phyloP scores from a whole-genome alignment of 371 early-diverging fungal species.

The Mucor plumbeus region DNA sequence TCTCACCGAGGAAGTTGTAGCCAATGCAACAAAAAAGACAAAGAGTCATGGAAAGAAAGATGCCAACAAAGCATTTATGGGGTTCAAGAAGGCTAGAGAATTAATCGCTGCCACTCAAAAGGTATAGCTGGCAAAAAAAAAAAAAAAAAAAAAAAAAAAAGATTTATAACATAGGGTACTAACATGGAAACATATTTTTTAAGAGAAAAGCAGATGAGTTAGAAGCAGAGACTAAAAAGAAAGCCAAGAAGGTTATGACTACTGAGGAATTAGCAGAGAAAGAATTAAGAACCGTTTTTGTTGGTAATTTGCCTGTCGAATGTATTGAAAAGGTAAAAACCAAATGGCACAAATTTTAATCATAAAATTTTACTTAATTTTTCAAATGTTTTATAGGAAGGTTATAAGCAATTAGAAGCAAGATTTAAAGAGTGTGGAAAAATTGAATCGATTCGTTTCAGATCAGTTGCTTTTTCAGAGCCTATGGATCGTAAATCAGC shows the following conservation, averaged over 20 bases:
- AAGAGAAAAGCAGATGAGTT: conserved; percentile 30
- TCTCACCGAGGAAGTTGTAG: conserved; percentile 12
- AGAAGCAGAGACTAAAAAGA: conserved; percentile 31
- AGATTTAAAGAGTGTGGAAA: conserved; percentile 75
- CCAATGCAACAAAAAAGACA: conserved; percentile 28
- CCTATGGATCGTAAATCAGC: conserved; percentile 75
- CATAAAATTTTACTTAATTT: too few species aligned
- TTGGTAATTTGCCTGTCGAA: conserved; percentile 79
- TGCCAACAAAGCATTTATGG: conserved; percentile 37
- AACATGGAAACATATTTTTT: not conserved
- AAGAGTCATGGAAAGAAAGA: conserved; percentile 34
- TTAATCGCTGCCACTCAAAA: conserved; percentile 34
- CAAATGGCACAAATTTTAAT: not conserved
- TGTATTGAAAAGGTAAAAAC: conserved; percentile 67
- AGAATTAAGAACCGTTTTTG: conserved; percentile 73
- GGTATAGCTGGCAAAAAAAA: conserved; percentile 10
- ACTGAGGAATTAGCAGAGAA: conserved; percentile 58
- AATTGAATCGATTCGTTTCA: conserved; percentile 87
- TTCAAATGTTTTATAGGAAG: conserved; percentile 35
- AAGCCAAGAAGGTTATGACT: conserved; percentile 27
- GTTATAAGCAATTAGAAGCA: conserved; percentile 63
- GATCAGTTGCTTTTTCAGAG: conserved; percentile 83
- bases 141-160: too few species aligned
- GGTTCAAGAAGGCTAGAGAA: conserved; percentile 40
- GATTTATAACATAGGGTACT: too few species aligned